Percentiles rank a stretch among this genome's conserved stretches.
Conservation (phyloP, 139 green algal species). For the Diplosphaera chodatii region DNA sequence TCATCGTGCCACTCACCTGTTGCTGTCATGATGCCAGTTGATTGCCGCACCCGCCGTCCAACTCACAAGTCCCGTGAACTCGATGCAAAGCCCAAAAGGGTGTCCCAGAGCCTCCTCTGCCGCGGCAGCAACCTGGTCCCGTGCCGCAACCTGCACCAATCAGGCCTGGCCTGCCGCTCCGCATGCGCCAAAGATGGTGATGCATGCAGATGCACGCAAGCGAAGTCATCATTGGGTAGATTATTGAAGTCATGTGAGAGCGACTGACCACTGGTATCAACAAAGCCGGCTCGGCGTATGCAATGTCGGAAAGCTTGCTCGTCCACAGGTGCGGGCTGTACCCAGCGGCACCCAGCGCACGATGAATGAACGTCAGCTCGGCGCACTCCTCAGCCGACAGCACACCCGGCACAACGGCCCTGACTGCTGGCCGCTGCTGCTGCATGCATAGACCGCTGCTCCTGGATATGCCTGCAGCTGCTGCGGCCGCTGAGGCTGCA, state of each 20-base stretch:
- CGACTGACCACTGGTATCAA: conserved; percentile 8
- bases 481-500: background rate
- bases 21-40: conserved; percentile 22
- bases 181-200: too few relatives aligned
- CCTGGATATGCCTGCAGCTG: too few relatives aligned
- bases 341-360: background rate
- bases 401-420: conserved; percentile 3
- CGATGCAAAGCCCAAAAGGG: conserved; percentile 7
- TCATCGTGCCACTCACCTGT: conserved; percentile 16
- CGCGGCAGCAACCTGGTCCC: conserved; percentile 9
- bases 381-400: background rate
- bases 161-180: too few relatives aligned
- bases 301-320: conserved; percentile 1
- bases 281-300: background rate
- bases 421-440: background rate
- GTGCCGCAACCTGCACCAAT: conserved; percentile 8
- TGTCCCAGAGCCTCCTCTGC: conserved; percentile 8
- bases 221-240: too few relatives aligned
- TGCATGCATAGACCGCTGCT: background rate
- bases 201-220: background rate
- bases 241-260: too few relatives aligned
- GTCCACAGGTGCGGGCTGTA: conserved; percentile 4
- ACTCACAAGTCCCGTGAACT: conserved; percentile 29
- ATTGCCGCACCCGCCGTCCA: conserved; percentile 19
- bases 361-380: background rate